Evolutionary conservation across 306 rosid species (phyloP), one percentile per base, ranked within the genome.

Genomic region (Vigna nakashimae): DNA sequence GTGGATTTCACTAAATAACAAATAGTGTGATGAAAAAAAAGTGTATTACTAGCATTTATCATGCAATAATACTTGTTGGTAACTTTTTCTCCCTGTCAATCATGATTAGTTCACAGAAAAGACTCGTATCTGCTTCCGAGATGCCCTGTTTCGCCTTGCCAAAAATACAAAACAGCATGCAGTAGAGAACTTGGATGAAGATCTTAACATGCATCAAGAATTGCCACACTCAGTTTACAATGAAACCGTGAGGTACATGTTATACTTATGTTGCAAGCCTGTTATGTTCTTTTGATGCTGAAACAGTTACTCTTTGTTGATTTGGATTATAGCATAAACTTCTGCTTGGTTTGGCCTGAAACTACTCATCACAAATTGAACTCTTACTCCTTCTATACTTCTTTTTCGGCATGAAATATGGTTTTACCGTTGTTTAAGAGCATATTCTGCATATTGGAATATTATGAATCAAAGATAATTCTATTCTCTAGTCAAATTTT

Each of bases 101-200:
- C 60, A 43, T 80, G 15, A 57, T 40, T 80, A 92, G 97, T 80
- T 90, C 69, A 74, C 81, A 12, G 89, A 83, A 67, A 89, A 83
- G 66, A 89, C 93, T 50, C 90, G 96, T 9, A 78, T 90, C 26
- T 76, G 89, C 82, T 85, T 90, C 77, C 96, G 96, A 14, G 96
- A 92, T 77, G 84, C 97, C 71, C 79, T 92, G 12, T 90, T 85
- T 84, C 97, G 97, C 55, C 94, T 92, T 49, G 97, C 97, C 10
- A 67, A 69, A 15, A 82, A 82, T 84, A 89, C 96, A 14, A 58
- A 85, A 76, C 86, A 72, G 22, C 38, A 53, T 28, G 53, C 5
- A 57, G 30, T 59, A 40, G 80, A 70, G 24, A 75, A 78, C 52
- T 46, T 78, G 30, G 87, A 88, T 20, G 86, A 76, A 45, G 76